Percentiles rank a stretch among this genome's conserved stretches.
Evolutionary conservation across 1,284 basidiomycete species (phyloP).

Genomic region (Trametes polyzona): DNA sequence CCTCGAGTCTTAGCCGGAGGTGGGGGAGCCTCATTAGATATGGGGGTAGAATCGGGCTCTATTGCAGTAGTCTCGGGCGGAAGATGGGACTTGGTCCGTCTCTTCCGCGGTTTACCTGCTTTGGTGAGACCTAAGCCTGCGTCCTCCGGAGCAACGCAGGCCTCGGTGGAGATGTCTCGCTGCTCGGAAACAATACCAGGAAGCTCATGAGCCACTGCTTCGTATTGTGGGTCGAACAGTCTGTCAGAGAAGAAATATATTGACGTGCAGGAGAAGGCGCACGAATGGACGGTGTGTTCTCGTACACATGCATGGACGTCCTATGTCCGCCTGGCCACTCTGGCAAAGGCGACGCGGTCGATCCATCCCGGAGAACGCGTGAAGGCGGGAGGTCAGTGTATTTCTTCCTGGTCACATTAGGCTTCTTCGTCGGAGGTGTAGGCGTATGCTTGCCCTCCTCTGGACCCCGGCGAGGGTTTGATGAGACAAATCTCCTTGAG

Average conservation of each 20-base stretch:
- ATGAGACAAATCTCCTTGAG: background rate
- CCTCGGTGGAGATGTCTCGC: background rate
- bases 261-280: constrained; percentile 21
- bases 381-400: constrained; percentile 58
- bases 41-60: background rate
- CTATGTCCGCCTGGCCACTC: constrained; percentile 30
- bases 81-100: constrained; percentile 4
- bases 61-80: background rate
- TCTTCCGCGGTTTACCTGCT: constrained; percentile 10
- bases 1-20: background rate
- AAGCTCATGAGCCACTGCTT: background rate
- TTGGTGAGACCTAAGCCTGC: background rate
- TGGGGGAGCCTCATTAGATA: background rate
- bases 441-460: no score
- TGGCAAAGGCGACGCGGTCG: constrained; percentile 30
- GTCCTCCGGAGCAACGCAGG: background rate
- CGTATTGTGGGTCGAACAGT: background rate
- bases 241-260: constrained; percentile 12
- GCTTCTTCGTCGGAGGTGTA: constrained; percentile 19
- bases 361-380: constrained; percentile 46
- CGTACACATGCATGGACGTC: constrained; percentile 8
- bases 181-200: background rate
- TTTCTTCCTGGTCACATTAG: constrained; percentile 49
- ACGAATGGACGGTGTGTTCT: constrained; percentile 19
- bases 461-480: background rate